Conservation (phyloP, 176 grass and related monocot species). For the Tillandsia fasciculata region DNA sequence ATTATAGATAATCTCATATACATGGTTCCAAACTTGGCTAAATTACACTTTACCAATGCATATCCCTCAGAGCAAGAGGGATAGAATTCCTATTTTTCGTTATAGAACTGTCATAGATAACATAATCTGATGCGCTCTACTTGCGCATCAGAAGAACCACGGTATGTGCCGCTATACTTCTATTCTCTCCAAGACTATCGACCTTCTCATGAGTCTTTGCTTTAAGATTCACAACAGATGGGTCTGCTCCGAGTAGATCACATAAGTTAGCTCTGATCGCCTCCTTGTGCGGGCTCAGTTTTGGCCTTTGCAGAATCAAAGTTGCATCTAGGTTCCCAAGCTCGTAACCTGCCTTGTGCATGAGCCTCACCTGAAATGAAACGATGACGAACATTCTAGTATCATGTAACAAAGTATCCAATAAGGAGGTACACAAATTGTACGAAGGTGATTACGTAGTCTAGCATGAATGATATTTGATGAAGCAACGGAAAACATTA, state of each 20-base stretch:
- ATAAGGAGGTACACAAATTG: neutral
- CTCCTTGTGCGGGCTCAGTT: conserved; percentile 88
- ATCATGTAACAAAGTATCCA: neutral
- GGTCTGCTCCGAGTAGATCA: conserved; percentile 63
- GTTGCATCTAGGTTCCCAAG: conserved; percentile 91
- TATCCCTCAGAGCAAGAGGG: neutral
- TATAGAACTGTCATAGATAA: neutral
- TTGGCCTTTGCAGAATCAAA: conserved; percentile 86
- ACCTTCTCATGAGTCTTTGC: conserved; percentile 97
- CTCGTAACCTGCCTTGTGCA: conserved; percentile 89
- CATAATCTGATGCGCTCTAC: conserved; percentile 5
- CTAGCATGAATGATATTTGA: neutral
- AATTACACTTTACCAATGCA: neutral
- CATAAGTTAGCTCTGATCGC: conserved; percentile 80
- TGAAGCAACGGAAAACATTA: neutral
- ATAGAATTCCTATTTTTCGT: neutral
- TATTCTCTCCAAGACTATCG: conserved; percentile 92
- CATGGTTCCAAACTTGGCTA: neutral
- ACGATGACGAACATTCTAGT: neutral
- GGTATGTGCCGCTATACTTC: conserved; percentile 94
- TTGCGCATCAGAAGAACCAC: conserved; percentile 81
- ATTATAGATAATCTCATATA: neutral
- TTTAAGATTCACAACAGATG: conserved; percentile 89
- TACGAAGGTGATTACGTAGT: neutral
- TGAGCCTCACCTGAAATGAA: conserved; percentile 75